These are phyloP conservation scores for Cladosporium sp. DNA, from an alignment of 2,329 filamentous ascomycete genomes.

Conservation along the genomic window DNA sequence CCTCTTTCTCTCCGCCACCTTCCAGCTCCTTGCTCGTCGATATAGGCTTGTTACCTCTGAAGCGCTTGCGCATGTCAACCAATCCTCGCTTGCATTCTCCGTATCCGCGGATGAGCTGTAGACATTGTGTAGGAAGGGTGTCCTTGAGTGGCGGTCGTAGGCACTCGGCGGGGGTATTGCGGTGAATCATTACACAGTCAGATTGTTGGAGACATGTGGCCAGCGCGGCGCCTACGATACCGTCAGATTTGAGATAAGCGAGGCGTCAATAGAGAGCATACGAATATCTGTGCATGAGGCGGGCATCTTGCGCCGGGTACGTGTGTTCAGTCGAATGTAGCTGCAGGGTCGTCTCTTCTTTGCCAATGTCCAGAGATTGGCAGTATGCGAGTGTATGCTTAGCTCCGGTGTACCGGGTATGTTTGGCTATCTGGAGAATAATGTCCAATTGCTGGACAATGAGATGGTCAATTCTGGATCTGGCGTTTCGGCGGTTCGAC, in stretches of 20 bases:
- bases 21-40: slow-evolving; percentile 63
- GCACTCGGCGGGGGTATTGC: slow-evolving; percentile 82
- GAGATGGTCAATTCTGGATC: not conserved
- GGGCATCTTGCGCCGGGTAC: slow-evolving; percentile 12
- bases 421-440: not conserved
- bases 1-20: slow-evolving; percentile 39
- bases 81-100: slow-evolving; percentile 93
- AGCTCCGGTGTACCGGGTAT: too few species aligned
- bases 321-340: not conserved
- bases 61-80: slow-evolving; percentile 98
- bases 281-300: slow-evolving; percentile 79
- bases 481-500: not conserved
- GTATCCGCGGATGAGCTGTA: slow-evolving; percentile 88
- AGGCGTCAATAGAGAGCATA: slow-evolving; percentile 47
- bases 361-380: not conserved
- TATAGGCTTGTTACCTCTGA: slow-evolving; percentile 88
- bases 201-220: slow-evolving; percentile 93
- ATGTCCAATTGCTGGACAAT: not conserved
- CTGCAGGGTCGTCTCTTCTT: not conserved
- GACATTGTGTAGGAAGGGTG: slow-evolving; percentile 79
- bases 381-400: not conserved
- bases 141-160: slow-evolving; percentile 77
- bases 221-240: slow-evolving; percentile 70
- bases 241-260: slow-evolving; percentile 2
- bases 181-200: slow-evolving; percentile 91